These are phyloP conservation scores for Saccharomycopsis sp. DNA, from an alignment of 805 yeast genomes.

Conservation along the genomic window DNA sequence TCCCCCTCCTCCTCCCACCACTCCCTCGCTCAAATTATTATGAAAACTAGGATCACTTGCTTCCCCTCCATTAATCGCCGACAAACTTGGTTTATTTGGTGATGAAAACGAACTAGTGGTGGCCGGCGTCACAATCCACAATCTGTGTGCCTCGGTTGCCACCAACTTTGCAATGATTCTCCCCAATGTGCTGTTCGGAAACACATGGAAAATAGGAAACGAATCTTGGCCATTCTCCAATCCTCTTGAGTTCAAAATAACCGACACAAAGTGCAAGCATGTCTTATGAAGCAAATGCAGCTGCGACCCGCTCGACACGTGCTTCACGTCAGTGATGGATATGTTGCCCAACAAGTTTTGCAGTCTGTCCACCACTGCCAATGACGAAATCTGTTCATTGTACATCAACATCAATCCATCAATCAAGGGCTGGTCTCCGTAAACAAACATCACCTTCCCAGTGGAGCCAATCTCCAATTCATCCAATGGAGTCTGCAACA, in stretches of 20 bases:
- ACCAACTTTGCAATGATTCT: conserved; percentile 90
- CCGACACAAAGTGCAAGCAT: conserved; percentile 80
- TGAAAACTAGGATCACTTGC: no score
- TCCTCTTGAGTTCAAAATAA: conserved; percentile 81
- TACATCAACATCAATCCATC: conserved; percentile 86
- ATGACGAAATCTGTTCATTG: conserved; percentile 70
- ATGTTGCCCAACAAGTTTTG: conserved; percentile 79
- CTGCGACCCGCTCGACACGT: conserved; percentile 80
- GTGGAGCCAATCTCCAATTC: conserved; percentile 67
- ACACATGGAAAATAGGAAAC: conserved; percentile 92
- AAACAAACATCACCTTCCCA: conserved; percentile 64
- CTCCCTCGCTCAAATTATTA: no score
- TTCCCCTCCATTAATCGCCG: neutral
- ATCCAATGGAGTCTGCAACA: conserved; percentile 57
- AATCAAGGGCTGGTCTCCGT: conserved; percentile 78
- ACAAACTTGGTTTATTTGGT: conserved; percentile 13
- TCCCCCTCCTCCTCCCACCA: no score
- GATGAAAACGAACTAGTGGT: conserved; percentile 22
- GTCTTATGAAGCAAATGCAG: conserved; percentile 73
- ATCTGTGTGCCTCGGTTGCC: conserved; percentile 87
- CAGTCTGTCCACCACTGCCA: conserved; percentile 84
- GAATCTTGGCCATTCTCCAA: conserved; percentile 92
- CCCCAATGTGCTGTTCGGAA: conserved; percentile 67
- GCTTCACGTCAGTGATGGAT: conserved; percentile 87
- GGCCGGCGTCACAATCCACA: conserved; percentile 68